Evolutionary conservation across 768 basidiomycete species (phyloP).

Genomic region (Suillus placidus): DNA sequence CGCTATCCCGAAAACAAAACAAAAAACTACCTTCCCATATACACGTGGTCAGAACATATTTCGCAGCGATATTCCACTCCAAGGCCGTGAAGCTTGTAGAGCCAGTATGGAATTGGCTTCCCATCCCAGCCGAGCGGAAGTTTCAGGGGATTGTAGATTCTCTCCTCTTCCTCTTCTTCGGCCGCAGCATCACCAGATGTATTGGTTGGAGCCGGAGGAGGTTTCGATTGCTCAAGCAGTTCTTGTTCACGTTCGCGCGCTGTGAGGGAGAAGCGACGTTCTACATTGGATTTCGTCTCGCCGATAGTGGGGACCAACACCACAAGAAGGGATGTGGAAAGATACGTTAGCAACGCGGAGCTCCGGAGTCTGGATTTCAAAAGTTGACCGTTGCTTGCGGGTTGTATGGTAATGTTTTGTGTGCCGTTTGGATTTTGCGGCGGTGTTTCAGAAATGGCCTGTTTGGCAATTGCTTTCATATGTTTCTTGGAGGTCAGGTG

Average conservation of each 20-base stretch:
- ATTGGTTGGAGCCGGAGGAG: slow-evolving; percentile 51
- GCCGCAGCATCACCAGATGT: slow-evolving; percentile 55
- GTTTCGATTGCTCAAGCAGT: slow-evolving; percentile 67
- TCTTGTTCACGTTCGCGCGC: slow-evolving; percentile 98
- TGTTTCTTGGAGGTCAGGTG: slow-evolving; percentile 97
- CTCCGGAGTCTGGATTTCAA: slow-evolving; percentile 56
- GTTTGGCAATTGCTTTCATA: slow-evolving; percentile 83
- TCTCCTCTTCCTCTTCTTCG: slow-evolving; percentile 94
- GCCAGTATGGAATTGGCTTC: slow-evolving; percentile 98
- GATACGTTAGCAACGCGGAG: slow-evolving; percentile 72
- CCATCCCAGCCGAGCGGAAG: slow-evolving; percentile 97
- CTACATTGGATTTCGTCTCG: slow-evolving; percentile 95
- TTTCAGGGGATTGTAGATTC: slow-evolving; percentile 98
- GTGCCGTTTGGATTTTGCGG: slow-evolving; percentile 38
- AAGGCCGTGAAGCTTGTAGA: slow-evolving; percentile 96
- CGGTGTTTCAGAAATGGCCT: slow-evolving; percentile 47
- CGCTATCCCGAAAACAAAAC: slow-evolving; percentile 3
- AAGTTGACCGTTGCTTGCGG: slow-evolving; percentile 33
- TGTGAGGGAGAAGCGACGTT: slow-evolving; percentile 94
- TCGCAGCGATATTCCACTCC: slow-evolving; percentile 99
- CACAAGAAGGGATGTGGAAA: slow-evolving; percentile 67
- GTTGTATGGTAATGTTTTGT: slow-evolving; percentile 28
- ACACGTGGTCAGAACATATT: slow-evolving; percentile 95
- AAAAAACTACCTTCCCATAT: slow-evolving; percentile 80
- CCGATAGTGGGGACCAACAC: slow-evolving; percentile 67